phyloP scores from a whole-genome alignment of 2,329 filamentous ascomycete genomes.

The Fusarium cyanostomum region DNA sequence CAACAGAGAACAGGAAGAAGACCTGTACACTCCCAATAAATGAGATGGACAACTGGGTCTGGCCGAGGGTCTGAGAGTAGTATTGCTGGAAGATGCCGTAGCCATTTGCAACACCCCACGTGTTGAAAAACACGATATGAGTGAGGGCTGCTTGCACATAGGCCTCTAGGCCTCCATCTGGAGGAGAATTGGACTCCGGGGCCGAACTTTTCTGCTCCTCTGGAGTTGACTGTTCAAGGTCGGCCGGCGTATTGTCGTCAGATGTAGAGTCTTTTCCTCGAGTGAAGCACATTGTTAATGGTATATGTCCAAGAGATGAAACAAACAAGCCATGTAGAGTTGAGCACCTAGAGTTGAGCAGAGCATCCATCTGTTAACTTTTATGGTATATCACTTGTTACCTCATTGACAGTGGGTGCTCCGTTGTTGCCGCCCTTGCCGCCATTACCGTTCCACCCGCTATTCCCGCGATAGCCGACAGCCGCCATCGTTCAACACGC shows the following conservation, averaged over 20 bases:
- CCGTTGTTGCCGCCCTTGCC: not conserved
- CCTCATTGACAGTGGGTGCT: not conserved
- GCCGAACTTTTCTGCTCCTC: not conserved
- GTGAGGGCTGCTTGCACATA: slow-evolving; percentile 48
- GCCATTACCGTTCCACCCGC: slow-evolving; percentile 14
- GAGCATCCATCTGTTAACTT: too few species aligned
- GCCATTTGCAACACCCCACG: slow-evolving; percentile 58
- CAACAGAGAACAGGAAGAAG: slow-evolving; percentile 54
- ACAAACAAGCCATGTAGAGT: too few species aligned
- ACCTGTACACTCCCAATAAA: slow-evolving; percentile 58
- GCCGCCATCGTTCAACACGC: not conserved
- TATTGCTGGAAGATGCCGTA: slow-evolving; percentile 59
- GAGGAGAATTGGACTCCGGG: not conserved
- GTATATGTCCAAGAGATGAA: not conserved
- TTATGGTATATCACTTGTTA: too few species aligned
- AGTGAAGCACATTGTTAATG: slow-evolving; percentile 1
- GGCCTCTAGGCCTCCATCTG: slow-evolving; percentile 35
- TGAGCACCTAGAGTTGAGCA: too few species aligned
- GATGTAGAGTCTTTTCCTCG: not conserved
- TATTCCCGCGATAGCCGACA: slow-evolving; percentile 19
- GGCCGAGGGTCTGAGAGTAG: slow-evolving; percentile 49
- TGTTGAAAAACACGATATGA: slow-evolving; percentile 55
- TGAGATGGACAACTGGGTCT: slow-evolving; percentile 51
- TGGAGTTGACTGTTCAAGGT: slow-evolving; percentile 10
- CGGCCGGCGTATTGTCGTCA: slow-evolving; percentile 7